Percentiles rank a stretch among this genome's conserved stretches.
These are phyloP conservation scores for Penicillium silybi DNA, from an alignment of 495 filamentous ascomycete genomes.

Conservation along the genomic window DNA sequence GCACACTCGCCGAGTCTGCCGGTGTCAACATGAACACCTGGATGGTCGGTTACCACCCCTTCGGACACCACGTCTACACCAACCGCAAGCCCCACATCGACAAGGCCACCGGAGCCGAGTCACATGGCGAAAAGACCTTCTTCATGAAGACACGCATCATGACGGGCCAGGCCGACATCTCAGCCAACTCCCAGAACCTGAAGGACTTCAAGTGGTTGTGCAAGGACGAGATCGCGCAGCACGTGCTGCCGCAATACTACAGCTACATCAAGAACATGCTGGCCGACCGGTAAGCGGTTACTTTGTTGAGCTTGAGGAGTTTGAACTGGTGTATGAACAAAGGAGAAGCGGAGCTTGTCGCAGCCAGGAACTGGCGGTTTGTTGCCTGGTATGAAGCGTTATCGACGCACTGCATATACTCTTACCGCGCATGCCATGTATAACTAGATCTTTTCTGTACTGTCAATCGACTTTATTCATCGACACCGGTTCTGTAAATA, in stretches of 20 bases:
- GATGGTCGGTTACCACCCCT: conserved; percentile 86
- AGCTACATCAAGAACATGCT: conserved; percentile 74
- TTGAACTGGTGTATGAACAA: conserved; percentile 13
- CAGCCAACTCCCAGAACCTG: conserved; percentile 64
- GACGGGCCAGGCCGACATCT: conserved; percentile 87
- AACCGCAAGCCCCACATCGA: conserved; percentile 33
- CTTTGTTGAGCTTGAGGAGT: not conserved
- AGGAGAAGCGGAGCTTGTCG: not conserved
- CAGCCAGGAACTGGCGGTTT: conserved; percentile 12
- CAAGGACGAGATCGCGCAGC: conserved; percentile 75
- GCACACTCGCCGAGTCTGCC: conserved; percentile 68
- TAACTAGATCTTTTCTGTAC: conserved; percentile 40
- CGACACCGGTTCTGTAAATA: not conserved
- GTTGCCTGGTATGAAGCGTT: conserved; percentile 14
- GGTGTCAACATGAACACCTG: conserved; percentile 99
- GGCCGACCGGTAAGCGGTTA: conserved; percentile 54
- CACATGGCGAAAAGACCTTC: conserved; percentile 75
- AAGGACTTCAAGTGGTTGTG: conserved; percentile 89
- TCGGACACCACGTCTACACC: conserved; percentile 67
- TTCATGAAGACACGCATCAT: conserved; percentile 95
- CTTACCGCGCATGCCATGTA: conserved; percentile 41
- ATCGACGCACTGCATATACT: conserved; percentile 41
- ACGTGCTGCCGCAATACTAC: conserved; percentile 63
- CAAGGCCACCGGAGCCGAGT: conserved; percentile 30
- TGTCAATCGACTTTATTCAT: conserved; percentile 25